Percentiles rank a stretch among this genome's conserved stretches.
Evolutionary conservation across 257 asterid species (phyloP).

Genomic region (Jacaranda copaia): DNA sequence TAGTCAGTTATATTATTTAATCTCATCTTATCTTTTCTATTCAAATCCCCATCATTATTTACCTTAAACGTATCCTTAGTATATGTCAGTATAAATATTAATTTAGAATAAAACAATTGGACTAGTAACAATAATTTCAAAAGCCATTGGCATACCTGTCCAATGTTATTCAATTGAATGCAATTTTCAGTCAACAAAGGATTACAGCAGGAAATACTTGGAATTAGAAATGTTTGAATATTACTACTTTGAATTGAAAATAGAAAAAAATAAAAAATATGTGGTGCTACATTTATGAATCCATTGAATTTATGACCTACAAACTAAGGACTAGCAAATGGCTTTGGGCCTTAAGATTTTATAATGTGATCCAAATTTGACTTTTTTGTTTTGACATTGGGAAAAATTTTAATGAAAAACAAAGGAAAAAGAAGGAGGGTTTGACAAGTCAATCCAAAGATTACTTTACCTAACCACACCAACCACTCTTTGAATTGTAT

Average conservation of each 20-base stretch:
- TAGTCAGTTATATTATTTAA: no score
- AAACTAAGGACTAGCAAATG: neutral
- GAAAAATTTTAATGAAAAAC: no score
- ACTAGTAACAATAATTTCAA: no score
- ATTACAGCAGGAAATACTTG: neutral
- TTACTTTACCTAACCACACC: neutral
- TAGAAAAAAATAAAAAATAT: neutral
- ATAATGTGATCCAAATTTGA: neutral
- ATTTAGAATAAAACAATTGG: no score
- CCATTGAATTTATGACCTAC: neutral
- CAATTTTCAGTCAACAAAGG: neutral
- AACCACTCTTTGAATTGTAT: neutral
- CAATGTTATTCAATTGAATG: neutral
- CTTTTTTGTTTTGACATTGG: no score
- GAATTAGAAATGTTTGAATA: neutral
- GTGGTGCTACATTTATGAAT: neutral
- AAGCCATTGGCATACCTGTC: neutral
- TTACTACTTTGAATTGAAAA: neutral
- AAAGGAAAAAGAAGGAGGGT: neutral
- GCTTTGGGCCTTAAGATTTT: neutral
- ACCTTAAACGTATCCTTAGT: no score
- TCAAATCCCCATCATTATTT: no score
- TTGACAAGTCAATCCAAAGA: neutral
- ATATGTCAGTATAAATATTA: no score
- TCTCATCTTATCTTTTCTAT: no score